Evolutionary conservation across 1,284 basidiomycete species (phyloP).

Genomic region (Cutaneotrichosporon cutaneum): DNA sequence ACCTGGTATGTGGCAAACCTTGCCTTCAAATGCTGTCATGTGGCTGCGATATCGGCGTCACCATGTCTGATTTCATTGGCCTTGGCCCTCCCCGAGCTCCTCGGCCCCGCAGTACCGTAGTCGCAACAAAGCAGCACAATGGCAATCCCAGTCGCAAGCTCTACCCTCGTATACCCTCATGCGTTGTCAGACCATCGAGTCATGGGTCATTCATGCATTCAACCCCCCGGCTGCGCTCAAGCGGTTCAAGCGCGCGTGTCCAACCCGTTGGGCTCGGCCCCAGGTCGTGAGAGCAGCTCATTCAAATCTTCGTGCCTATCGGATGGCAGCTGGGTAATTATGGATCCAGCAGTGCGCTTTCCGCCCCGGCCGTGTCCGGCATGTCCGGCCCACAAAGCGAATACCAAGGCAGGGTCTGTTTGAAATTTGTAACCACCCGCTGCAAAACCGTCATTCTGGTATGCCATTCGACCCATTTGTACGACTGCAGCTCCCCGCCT

Average conservation of each 20-base stretch:
- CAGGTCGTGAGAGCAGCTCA: no score
- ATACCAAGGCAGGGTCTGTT: neutral
- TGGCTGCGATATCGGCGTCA: neutral
- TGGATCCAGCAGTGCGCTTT: neutral
- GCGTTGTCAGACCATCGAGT: no score
- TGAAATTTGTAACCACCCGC: neutral
- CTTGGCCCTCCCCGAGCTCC: no score
- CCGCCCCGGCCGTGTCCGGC: neutral
- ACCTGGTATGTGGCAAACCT: neutral
- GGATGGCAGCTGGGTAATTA: no score
- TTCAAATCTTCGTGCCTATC: slow-evolving; percentile 2
- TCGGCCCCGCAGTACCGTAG: no score
- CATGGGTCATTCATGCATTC: neutral
- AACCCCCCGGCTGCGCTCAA: neutral
- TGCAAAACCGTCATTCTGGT: neutral
- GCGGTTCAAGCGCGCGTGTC: no score
- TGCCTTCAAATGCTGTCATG: neutral
- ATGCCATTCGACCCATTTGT: neutral
- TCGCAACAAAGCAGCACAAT: neutral
- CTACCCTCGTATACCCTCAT: neutral
- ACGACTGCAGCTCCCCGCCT: neutral
- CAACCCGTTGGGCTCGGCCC: no score
- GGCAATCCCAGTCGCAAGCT: neutral
- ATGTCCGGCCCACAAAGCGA: neutral
- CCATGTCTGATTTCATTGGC: neutral